Percentiles rank a stretch among this genome's conserved stretches.
Evolutionary conservation across 371 early-diverging fungal genomes (phyloP).

Genomic region (Thermomucor indicae-seudaticae): DNA sequence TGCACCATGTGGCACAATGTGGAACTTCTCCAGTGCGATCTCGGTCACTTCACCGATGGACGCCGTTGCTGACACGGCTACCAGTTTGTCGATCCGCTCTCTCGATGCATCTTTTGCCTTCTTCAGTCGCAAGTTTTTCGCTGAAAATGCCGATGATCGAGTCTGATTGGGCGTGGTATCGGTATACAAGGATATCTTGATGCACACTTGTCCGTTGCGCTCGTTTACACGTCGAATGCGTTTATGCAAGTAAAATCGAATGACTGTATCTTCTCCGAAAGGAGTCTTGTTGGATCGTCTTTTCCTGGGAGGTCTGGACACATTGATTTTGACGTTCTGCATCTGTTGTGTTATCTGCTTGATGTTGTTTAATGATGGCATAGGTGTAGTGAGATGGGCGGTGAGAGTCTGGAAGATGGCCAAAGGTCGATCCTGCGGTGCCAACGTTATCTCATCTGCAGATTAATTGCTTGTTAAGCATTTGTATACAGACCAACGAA

Average conservation of each 20-base stretch:
- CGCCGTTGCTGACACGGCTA: conserved; percentile 27
- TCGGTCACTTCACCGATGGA: conserved; percentile 27
- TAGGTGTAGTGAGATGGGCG: conserved; percentile 56
- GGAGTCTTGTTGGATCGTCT: conserved; percentile 27
- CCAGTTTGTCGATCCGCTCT: conserved; percentile 38
- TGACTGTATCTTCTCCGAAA: conserved; percentile 40
- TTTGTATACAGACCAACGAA: too few relatives aligned
- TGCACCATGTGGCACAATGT: conserved; percentile 18
- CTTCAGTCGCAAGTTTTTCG: conserved; percentile 12
- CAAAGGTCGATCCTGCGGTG: conserved; percentile 55
- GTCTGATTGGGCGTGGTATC: conserved; percentile 7
- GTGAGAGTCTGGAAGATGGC: conserved; percentile 57
- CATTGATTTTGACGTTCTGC: conserved; percentile 27
- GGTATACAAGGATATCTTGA: conserved; percentile 37
- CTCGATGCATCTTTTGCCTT: conserved; percentile 9
- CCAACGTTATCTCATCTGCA: conserved; percentile 54
- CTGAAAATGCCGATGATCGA: conserved; percentile 8
- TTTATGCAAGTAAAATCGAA: conserved; percentile 52
- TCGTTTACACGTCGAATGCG: conserved; percentile 48
- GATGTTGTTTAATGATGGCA: conserved; percentile 46
- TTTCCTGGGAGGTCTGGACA: conserved; percentile 26
- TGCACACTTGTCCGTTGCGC: conserved; percentile 34
- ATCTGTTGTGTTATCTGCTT: conserved; percentile 31
- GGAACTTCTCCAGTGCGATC: conserved; percentile 45
- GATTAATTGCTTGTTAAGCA: too few relatives aligned